Conservation (phyloP, 2,329 filamentous ascomycete genomes). For the Xylariaceae sp. region DNA sequence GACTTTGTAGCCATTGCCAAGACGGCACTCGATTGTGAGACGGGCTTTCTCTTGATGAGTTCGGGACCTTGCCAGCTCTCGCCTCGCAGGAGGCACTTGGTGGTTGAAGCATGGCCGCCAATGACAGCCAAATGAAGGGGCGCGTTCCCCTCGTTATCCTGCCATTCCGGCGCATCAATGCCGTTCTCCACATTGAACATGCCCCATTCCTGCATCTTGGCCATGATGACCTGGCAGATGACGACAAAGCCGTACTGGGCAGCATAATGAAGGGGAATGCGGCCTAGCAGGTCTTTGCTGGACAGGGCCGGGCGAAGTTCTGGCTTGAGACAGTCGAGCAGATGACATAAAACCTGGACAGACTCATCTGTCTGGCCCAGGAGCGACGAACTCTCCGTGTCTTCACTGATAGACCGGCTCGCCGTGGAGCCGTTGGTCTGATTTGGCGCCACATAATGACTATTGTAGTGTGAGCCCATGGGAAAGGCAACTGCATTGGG, state of each 20-base stretch:
- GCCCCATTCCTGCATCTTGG: conserved; percentile 80
- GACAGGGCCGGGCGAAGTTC: conserved; percentile 62
- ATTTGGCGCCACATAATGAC: conserved; percentile 73
- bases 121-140: conserved; percentile 90
- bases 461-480: conserved; percentile 47
- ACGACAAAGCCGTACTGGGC: conserved; percentile 90
- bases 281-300: conserved; percentile 68
- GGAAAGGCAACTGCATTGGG: conserved; percentile 43
- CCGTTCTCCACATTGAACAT: conserved; percentile 78
- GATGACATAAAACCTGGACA: conserved; percentile 56
- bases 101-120: conserved; percentile 82
- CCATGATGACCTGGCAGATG: conserved; percentile 82
- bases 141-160: conserved; percentile 84
- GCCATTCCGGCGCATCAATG: conserved; percentile 83
- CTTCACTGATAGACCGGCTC: conserved; percentile 45
- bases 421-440: conserved; percentile 50
- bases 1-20: conserved; percentile 81
- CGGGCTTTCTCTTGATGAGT: conserved; percentile 58
- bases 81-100: conserved; percentile 68
- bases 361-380: conserved; percentile 65
- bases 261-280: conserved; percentile 84
- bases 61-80: conserved; percentile 66
- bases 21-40: conserved; percentile 80
- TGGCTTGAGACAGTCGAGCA: conserved; percentile 60
- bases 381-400: conserved; percentile 59